Base-by-base conservation (phyloP, 306 rosid species). In the Trifolium repens region DNA sequence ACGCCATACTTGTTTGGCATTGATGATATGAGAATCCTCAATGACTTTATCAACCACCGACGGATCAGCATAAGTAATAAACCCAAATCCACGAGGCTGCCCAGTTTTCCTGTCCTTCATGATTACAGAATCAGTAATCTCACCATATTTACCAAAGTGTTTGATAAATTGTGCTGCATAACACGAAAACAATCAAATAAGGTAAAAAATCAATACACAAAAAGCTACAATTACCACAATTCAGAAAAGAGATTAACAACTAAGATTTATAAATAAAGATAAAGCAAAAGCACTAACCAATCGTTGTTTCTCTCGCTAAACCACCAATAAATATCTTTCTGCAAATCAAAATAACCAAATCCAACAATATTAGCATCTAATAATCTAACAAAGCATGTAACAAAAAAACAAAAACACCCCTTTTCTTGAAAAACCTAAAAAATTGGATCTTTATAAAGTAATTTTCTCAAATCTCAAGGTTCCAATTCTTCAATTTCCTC, bases 311-410 rank as follows among this genome's bases (percentile, higher is more conserved):
- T 85, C 97, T 88, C 52, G 98, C 94, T 88, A 94, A 88, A 82
- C 98, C 98, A 58, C 97, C 98, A 81, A 94, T 90, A 71, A 94
- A 94, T 53, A 94, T 94, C 84, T 94, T 94, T 85, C 97, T 94
- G 93, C 96, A 89, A 76, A 87, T 86, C 79, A 77, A 54, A 70
- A 81, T 68, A 60, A 76, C 75, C 81, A 78, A 78, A 77, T 78
- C 79, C 75, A 81, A 77, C 59, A 78, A 81, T 40, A 77, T 73
- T 65, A 57, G 47, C 37, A 74, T 73, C 84, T 69, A 62, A 75
- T 50, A 62, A 75, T 50, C 64, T 59, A 50, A 53, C 44, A 72
- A 47, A 17, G 10, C 32, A 64, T 17, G 4, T 64, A 39, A 17
- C 40, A 26, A 17, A 53, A 9, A 44, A 7, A 19, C 0, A 57